Evolutionary conservation across 495 filamentous ascomycete species (phyloP), one percentile per base, ranked within the genome.

Genomic region (Penicillium desertorum): DNA sequence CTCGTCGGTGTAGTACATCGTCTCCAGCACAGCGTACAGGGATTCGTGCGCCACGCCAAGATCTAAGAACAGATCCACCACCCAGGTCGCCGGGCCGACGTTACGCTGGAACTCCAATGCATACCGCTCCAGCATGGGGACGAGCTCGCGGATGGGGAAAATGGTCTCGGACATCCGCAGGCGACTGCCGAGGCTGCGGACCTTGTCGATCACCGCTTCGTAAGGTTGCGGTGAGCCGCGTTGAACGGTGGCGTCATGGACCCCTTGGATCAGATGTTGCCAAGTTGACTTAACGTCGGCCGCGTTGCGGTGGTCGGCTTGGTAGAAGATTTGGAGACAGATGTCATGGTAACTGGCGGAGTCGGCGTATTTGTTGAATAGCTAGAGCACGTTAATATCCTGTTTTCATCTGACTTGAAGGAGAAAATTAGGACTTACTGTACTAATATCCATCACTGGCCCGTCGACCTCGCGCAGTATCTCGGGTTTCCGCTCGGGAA

Each of bases 321-420:
- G 78, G 71, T 90, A 87, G 75, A 89, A 98, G 63, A 98, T 96
- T 49, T 89, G 79, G 22, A 99, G 84, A 70, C 88, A 95, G 54
- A 99, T 84, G 67, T 98, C 94, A 73, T 88, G 89, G 77, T 97
- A 99, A 52, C 81, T 82, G 7, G 87, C 93, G 62, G 88, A 85
- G 63, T 98, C 92, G 56, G 90, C 88, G 66, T 89, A 98, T 51
- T 81, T 72, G 68, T 99, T 96, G 78, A 87, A 99, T 34, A 99
- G 85, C 90, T 96, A n/a, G 4, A 39, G 1, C 51, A 17, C 51
- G 30, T 62, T 42, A 59, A 59, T 45, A 57, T 34, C 36, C 5
- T 19, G 20, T 48, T 19, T 1, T 11, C 14, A 36, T 44, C 22
- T n/a, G 30, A 11, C 19, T 12, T 16, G 47, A 25, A 50, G 12